These are phyloP conservation scores for Crocinoboletus sp. DNA, from an alignment of 1,284 basidiomycete species.

Conservation along the genomic window DNA sequence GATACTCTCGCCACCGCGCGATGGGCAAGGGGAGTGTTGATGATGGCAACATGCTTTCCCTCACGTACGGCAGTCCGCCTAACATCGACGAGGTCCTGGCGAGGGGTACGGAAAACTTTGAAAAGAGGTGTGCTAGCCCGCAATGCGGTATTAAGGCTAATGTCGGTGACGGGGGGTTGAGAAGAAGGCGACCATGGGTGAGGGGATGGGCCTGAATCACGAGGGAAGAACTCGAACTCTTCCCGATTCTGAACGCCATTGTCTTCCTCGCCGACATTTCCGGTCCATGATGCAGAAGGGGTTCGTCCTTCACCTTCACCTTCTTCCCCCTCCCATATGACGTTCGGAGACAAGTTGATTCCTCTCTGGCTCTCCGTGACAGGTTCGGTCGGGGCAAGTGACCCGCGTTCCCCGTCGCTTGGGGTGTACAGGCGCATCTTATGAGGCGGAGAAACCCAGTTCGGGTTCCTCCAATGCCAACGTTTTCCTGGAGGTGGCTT, in stretches of 20 bases:
- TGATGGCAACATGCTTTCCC: constrained; percentile 31
- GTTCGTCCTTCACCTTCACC: too few species aligned
- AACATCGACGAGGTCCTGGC: constrained; percentile 24
- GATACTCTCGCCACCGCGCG: constrained; percentile 18
- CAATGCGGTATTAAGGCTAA: constrained; percentile 25
- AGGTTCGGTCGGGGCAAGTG: constrained; percentile 31
- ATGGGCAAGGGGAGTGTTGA: constrained; percentile 26
- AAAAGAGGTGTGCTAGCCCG: constrained; percentile 33
- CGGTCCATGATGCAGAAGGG: constrained; percentile 5
- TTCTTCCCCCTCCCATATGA: constrained; percentile 14
- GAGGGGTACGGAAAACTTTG: constrained; percentile 33
- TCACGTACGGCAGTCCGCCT: constrained; percentile 25
- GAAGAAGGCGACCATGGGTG: constrained; percentile 27
- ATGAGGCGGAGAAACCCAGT: constrained; percentile 34
- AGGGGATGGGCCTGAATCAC: constrained; percentile 22
- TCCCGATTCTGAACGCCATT: constrained; percentile 6
- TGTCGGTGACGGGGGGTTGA: constrained; percentile 23
- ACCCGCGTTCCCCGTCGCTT: constrained; percentile 20
- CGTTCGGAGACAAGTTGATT: not conserved
- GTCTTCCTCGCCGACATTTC: constrained; percentile 8
- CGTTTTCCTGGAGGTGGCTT: constrained; percentile 26
- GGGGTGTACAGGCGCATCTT: constrained; percentile 26
- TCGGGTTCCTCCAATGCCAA: constrained; percentile 35
- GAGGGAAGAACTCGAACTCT: constrained; percentile 16
- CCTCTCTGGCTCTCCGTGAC: constrained; percentile 20